These are phyloP conservation scores for Nelumbo lutea DNA, from an alignment of 164 flowering plant genomes.

Conservation along the genomic window DNA sequence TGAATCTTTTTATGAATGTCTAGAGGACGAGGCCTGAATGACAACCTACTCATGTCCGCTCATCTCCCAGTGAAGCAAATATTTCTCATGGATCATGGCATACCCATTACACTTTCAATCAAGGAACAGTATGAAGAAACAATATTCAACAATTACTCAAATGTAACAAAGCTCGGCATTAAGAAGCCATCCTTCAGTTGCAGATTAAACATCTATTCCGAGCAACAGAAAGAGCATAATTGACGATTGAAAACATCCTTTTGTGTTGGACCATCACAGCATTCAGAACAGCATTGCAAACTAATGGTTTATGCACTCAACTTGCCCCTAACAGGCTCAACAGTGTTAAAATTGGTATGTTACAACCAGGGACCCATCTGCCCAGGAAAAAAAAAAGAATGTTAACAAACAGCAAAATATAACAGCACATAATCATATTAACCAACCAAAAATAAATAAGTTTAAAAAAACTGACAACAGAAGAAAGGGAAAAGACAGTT, in stretches of 20 bases:
- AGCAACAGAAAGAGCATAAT: not conserved
- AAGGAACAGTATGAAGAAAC: not conserved
- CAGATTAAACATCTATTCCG: not conserved
- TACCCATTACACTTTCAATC: conserved; percentile 14
- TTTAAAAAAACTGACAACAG: too few species aligned
- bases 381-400: not conserved
- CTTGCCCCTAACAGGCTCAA: not conserved
- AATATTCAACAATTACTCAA: not conserved
- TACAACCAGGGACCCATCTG: not conserved
- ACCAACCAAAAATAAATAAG: too few species aligned
- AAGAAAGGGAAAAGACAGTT: too few species aligned
- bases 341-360: not conserved
- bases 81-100: conserved; percentile 16
- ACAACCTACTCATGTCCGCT: conserved; percentile 78
- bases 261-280: not conserved
- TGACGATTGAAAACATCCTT: not conserved
- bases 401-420: too few species aligned
- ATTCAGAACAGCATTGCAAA: not conserved
- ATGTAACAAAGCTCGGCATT: not conserved
- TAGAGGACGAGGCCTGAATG: conserved; percentile 93
- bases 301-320: not conserved
- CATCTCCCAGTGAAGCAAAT: conserved; percentile 27
- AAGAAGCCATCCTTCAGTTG: too few species aligned
- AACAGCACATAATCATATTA: too few species aligned
- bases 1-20: conserved; percentile 97